Percentiles rank a stretch among this genome's conserved stretches.
Conservation (phyloP, 1,139 yeast species). For the Yamadazyma conglobata region DNA sequence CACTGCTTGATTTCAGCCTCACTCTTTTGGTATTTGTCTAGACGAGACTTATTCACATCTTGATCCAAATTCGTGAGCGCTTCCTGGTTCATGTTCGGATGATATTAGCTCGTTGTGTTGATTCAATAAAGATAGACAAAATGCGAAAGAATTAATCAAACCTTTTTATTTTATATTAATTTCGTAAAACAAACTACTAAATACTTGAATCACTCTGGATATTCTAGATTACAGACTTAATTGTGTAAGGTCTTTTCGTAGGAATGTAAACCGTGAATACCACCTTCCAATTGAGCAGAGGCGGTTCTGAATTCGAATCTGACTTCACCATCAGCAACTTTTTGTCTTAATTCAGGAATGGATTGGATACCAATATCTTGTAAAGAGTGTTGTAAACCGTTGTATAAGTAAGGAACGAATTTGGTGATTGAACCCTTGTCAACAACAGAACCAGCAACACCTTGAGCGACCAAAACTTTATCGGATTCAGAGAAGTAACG, state of each 20-base stretch:
- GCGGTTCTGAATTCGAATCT: slow-evolving; percentile 98
- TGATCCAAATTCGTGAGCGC: slow-evolving; percentile 50
- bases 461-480: slow-evolving; percentile 96
- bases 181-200: slow-evolving; percentile 1
- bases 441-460: slow-evolving; percentile 95
- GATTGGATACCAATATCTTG: slow-evolving; percentile 94
- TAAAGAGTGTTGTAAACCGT: slow-evolving; percentile 97
- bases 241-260: slow-evolving; percentile 97
- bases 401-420: slow-evolving; percentile 88
- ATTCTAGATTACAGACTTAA: slow-evolving; percentile 7
- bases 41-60: slow-evolving; percentile 30
- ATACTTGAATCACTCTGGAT: not conserved
- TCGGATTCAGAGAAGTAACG: slow-evolving; percentile 97
- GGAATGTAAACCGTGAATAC: slow-evolving; percentile 93
- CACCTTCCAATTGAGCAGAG: slow-evolving; percentile 98
- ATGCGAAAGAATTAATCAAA: slow-evolving; percentile 27
- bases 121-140: no score
- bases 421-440: slow-evolving; percentile 95
- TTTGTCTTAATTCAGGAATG: slow-evolving; percentile 57
- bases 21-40: slow-evolving; percentile 44
- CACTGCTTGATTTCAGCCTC: slow-evolving; percentile 50
- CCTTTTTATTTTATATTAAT: slow-evolving; percentile 14
- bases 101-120: slow-evolving; percentile 1
- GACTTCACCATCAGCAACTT: slow-evolving; percentile 65
- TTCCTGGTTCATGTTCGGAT: no score